These are phyloP conservation scores for Exserohilum rostratum DNA, from an alignment of 2,329 filamentous ascomycete species.

Conservation along the genomic window DNA sequence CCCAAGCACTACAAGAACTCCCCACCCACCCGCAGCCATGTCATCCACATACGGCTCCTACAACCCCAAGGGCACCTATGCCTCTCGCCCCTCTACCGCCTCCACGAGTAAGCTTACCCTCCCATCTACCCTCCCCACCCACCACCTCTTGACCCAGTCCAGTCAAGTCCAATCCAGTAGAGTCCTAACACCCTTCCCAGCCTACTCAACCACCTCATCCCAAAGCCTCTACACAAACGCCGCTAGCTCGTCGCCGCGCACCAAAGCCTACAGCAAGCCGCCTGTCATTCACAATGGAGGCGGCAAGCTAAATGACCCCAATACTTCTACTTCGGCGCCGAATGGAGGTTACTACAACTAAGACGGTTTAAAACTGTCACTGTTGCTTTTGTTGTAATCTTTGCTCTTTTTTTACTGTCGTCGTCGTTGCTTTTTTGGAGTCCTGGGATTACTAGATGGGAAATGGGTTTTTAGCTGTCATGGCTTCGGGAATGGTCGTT, in stretches of 20 bases:
- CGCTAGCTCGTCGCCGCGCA: slow-evolving; percentile 28
- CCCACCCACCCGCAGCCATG: neutral
- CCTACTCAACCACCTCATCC: slow-evolving; percentile 36
- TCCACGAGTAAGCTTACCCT: neutral
- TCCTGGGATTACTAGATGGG: neutral
- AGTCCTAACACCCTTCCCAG: slow-evolving; percentile 22
- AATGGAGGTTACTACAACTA: slow-evolving; percentile 41
- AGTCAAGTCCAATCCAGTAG: slow-evolving; percentile 23
- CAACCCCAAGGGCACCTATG: slow-evolving; percentile 3
- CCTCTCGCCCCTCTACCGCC: slow-evolving; percentile 19
- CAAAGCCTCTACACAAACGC: slow-evolving; percentile 36
- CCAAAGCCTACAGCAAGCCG: slow-evolving; percentile 38
- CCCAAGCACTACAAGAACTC: neutral
- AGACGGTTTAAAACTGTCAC: too few species aligned
- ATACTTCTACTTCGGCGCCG: slow-evolving; percentile 35
- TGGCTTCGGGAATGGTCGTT: too few species aligned
- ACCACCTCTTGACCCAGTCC: slow-evolving; percentile 33
- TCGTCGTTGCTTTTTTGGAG: neutral
- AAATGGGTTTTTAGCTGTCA: too few species aligned
- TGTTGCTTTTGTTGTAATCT: neutral
- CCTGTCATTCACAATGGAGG: slow-evolving; percentile 39
- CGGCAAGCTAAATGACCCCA: slow-evolving; percentile 36
- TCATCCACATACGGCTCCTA: neutral
- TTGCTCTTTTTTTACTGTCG: neutral
- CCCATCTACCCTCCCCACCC: slow-evolving; percentile 21